Base-by-base conservation (phyloP, 179 eudicot genomes). In the Heliamphora pulchella region DNA sequence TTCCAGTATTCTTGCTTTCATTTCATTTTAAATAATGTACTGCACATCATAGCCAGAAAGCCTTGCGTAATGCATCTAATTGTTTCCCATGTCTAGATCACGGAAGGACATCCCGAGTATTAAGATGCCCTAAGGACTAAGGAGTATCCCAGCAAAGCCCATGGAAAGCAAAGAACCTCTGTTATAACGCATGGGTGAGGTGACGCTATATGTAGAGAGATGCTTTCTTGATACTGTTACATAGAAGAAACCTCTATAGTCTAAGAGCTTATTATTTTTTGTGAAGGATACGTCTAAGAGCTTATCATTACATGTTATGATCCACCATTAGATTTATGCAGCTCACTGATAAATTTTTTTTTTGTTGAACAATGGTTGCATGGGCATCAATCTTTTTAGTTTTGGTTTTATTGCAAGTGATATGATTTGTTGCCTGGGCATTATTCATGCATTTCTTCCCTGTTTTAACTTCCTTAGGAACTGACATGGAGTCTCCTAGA, bases 401-500 rank as follows among this genome's bases (percentile, higher is more conserved):
- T 50, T 4, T 54, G 50, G 14, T 14, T 74, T 74, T 57, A 20
- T 55, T 22, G 15, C 11, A n/a, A 61, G 18, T 44, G 15, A 46
- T 7, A 5, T 64, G 79, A 17, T 77, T 14, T 77, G 61, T 62
- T 44, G 22, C 44, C 47, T 65, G 43, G 18, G 22, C 46, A 20
- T 20, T 63, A 14, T 46, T 64, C 61, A 47, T 5, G 4, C 3
- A 18, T 79, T 46, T 39, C 18, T 77, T 74, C 51, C 2, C 68
- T 0, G 20, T 69, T 5, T 8, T 58, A 18, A 55, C 3, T 55
- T 48, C 7, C 74, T 72, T 46, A 84, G 90, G 79, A 78, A 55
- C 67, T 75, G 87, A 71, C 75, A 63, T 48, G 75, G 76, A 71
- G 22, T 78, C 86, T 22, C 73, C 75, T 6, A 41, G 50, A 75